phyloP scores from a whole-genome alignment of 2,329 filamentous ascomycete species.

The Phyllosticta citrichinensis region DNA sequence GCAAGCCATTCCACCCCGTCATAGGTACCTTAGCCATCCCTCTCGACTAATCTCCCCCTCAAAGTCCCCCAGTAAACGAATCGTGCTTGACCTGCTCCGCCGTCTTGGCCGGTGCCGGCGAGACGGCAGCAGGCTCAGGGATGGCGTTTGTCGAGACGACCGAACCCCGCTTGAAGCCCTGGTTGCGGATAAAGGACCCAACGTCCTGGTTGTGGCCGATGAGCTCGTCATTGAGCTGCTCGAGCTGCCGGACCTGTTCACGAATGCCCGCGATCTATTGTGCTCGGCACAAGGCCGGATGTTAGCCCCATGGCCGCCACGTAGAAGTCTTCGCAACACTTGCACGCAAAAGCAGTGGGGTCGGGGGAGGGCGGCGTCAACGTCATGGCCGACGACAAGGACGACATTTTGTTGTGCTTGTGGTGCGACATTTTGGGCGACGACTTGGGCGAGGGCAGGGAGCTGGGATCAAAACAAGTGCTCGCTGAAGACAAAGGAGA shows the following conservation, averaged over 20 bases:
- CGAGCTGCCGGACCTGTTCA: slow-evolving; percentile 9
- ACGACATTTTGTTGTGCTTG: background rate
- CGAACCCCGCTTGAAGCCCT: background rate
- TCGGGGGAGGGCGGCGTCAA: background rate
- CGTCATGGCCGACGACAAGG: background rate
- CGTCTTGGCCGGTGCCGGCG: background rate
- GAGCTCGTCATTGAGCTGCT: slow-evolving; percentile 8
- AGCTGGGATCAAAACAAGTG: background rate
- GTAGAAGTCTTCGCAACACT: background rate
- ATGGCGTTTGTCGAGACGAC: background rate
- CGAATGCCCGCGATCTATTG: slow-evolving; percentile 7
- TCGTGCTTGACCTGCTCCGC: background rate
- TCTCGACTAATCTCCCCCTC: background rate
- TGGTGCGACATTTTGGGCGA: background rate
- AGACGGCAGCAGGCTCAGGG: background rate
- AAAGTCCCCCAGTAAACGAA: background rate
- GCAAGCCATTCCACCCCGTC: too few relatives aligned
- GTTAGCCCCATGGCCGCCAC: slow-evolving; percentile 1
- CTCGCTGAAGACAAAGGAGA: slow-evolving; percentile 2
- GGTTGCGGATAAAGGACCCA: slow-evolving; percentile 1
- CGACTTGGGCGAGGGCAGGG: background rate
- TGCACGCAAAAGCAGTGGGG: background rate
- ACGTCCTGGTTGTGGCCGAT: slow-evolving; percentile 8
- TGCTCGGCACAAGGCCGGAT: background rate
- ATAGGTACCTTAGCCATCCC: too few relatives aligned